Conservation (phyloP, 176 grass and related monocot species). For the Aegilops tauschii region DNA sequence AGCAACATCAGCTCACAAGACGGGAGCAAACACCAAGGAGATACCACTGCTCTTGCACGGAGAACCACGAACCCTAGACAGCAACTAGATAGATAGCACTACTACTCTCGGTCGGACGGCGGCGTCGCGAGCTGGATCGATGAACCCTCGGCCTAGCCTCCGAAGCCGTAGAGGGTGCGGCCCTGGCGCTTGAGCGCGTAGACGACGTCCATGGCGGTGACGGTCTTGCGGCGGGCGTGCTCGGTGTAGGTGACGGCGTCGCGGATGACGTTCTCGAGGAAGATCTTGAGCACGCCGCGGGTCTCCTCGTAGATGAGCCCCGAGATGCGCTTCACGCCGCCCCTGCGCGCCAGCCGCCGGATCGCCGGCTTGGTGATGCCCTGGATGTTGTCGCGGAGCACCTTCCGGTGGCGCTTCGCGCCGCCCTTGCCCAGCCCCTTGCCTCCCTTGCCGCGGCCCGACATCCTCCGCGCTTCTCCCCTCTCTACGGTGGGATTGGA, state of each 20-base stretch:
- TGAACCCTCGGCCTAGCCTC: conserved; percentile 30
- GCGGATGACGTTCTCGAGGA: conserved; percentile 96
- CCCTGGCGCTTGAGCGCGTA: conserved; percentile 95
- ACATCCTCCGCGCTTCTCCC: conserved; percentile 34
- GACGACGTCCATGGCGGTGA: conserved; percentile 96
- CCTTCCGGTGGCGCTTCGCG: conserved; percentile 83
- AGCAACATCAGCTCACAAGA: background rate
- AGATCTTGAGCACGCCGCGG: conserved; percentile 97
- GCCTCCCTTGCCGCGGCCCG: conserved; percentile 83
- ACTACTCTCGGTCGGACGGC: background rate
- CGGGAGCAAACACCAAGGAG: background rate
- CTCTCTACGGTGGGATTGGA: background rate
- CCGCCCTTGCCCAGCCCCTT: conserved; percentile 91
- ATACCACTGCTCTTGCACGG: background rate
- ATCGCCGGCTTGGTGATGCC: conserved; percentile 96
- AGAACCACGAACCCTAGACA: background rate
- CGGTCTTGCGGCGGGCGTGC: conserved; percentile 88
- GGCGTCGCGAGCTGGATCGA: no score
- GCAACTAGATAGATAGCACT: background rate
- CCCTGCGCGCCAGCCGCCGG: conserved; percentile 61
- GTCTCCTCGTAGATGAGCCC: conserved; percentile 97
- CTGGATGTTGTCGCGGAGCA: conserved; percentile 96
- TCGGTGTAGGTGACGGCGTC: conserved; percentile 96
- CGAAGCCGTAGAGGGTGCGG: conserved; percentile 86
- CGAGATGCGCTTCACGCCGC: conserved; percentile 93